Conservation (phyloP, 257 asterid species). For the Solanum appendiculatum region DNA sequence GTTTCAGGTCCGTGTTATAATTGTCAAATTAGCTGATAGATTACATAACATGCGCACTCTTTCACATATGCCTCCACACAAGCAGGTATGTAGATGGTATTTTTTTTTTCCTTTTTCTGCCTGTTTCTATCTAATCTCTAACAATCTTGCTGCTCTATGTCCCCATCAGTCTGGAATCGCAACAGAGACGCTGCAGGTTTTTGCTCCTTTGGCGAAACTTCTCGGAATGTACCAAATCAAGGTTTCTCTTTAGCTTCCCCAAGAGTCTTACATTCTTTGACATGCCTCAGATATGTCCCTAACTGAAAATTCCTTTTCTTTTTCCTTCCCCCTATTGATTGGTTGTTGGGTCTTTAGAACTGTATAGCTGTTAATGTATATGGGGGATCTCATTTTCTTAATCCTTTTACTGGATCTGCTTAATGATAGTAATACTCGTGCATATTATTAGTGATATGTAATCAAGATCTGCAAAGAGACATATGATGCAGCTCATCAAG, state of each 20-base stretch:
- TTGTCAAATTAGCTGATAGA: conserved; percentile 91
- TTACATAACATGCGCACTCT: conserved; percentile 96
- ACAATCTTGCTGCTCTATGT: conserved; percentile 2
- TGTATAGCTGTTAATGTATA: neutral
- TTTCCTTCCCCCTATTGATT: neutral
- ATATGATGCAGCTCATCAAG: neutral
- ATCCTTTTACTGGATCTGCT: neutral
- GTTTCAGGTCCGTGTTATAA: conserved; percentile 85
- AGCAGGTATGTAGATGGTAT: conserved; percentile 45
- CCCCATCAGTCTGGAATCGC: conserved; percentile 77
- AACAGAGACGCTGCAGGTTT: conserved; percentile 82
- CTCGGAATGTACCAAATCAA: conserved; percentile 92
- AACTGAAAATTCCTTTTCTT: neutral
- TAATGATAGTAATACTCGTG: neutral
- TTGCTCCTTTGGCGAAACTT: conserved; percentile 90
- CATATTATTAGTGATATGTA: neutral
- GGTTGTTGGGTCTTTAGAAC: neutral
- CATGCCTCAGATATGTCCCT: neutral
- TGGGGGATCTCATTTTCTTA: neutral
- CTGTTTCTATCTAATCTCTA: conserved; percentile 1
- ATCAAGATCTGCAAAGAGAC: neutral
- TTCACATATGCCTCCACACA: conserved; percentile 96
- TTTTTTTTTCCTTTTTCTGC: neutral
- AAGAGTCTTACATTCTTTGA: neutral
- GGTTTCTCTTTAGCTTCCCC: conserved; percentile 22